Base-by-base conservation (phyloP, 2,329 filamentous ascomycete species). In the Xylariaceae sp. region DNA sequence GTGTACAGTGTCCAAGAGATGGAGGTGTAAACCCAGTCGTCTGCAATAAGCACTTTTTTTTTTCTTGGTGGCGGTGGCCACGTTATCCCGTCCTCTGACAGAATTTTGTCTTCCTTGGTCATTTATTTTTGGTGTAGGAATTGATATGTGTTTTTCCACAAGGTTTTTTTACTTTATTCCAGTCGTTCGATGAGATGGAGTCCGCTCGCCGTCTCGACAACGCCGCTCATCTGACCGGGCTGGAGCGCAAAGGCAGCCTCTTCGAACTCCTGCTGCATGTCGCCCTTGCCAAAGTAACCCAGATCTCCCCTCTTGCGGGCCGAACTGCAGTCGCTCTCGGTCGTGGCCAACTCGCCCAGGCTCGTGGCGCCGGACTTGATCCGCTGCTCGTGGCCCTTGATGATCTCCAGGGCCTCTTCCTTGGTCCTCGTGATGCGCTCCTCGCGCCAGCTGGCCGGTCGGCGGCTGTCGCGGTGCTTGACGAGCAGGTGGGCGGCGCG, bases 241-340 rank as follows among this genome's bases (percentile, higher is more conserved):
- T 89, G 76, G 39, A 98, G 72, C n/a, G 76, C 82, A 67, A 98
- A 98, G 1, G 92, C 85, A 4, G 89, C 89, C 40, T 96, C 88
- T 67, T 98, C 92, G 59, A 98, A 98, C 66, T 96, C 90, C 70
- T 89, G 90, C 63, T 98, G 92, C 92, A 98, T 98, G 57, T 97
- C 90, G 18, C 88, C 88, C 55, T 76, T 81, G 40, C 88, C 89
- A 63, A 98, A 98, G 65, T 89, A 95, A 14, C 92, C 92, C 68
- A 98, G 69, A 61, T 98, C 92, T 41, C 92, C 92, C 51, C 82
- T 79, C 75, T 97, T 98, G 54, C 88, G 79, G 19, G 92, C 89
- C 54, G 88, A 96, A 64, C 86, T 94, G 69, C 90, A 97, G 67
- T 98, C 92, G 12, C 87, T 94, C 68, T 97, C 92, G 30, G 80